Base-by-base conservation (phyloP, 1,284 basidiomycete species). In the Cryptococcus jaspeensis region DNA sequence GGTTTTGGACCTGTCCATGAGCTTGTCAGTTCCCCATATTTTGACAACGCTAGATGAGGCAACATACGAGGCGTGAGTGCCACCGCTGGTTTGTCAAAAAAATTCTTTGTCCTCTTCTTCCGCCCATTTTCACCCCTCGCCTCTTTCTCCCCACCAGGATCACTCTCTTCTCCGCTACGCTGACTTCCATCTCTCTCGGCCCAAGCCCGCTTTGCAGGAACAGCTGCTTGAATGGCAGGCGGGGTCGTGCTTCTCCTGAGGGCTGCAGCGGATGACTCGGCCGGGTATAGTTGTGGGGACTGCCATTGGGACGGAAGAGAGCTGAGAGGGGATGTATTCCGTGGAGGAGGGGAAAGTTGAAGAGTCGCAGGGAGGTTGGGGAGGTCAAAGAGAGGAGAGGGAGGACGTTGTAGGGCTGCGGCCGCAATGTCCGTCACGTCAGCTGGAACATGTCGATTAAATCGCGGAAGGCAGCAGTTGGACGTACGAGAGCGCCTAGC, bases 21-120 rank as follows among this genome's bases (percentile, higher is more conserved):
- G 28, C 23, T 28, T 7, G 32, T 13, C 22, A 8, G 44, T 37
- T 6, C 28, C 32, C 15, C 11, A n/a, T n/a, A n/a, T n/a, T n/a
- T 3, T 20, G 9, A 5, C 16, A 4, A 46, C 32, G 11, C 16
- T 22, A 46, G 36, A 11, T 25, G 6, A 32, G 28, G 28, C 32
- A 15, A 55, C 65, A 55, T n/a, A 69, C 71, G 57, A 6, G 67
- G 65, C 7, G 54, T 53, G 9, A 67, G 62, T 57, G 68, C 67
- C 46, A 64, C 66, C 22, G 57, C 55, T 16, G 61, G 55, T 45
- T 60, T 56, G 9, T 59, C 57, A 8, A 55, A 25, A 4, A 36
- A 20, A 18, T 55, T 55, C 22, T 20, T 37, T 41, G 47, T 50
- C 8, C 43, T 50, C 32, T 44, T 57, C 38, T 28, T 7, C 43